phyloP scores from a whole-genome alignment of 306 rosid species.

The Abrus precatorius region DNA sequence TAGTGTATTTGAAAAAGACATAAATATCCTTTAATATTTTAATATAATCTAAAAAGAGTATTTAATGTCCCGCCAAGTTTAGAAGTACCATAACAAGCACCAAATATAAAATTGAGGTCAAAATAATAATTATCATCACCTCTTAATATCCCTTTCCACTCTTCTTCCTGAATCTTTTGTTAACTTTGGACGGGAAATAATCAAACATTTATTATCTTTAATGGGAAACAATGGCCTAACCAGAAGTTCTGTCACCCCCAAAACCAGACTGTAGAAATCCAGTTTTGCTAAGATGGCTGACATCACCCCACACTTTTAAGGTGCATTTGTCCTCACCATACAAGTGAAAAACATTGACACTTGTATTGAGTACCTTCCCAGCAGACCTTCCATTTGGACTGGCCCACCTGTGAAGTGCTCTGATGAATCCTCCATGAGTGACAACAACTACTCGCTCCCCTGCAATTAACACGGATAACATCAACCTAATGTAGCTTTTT shows the following conservation, averaged over 20 bases:
- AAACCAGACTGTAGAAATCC: slow-evolving; percentile 75
- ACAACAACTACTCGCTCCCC: slow-evolving; percentile 79
- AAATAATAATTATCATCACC: no score
- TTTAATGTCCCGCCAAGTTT: no score
- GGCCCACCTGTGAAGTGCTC: slow-evolving; percentile 66
- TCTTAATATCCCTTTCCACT: slow-evolving; percentile 11
- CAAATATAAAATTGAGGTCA: not conserved
- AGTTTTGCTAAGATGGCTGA: slow-evolving; percentile 73
- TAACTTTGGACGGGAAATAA: slow-evolving; percentile 39
- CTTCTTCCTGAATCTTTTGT: slow-evolving; percentile 12
- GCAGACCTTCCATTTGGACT: slow-evolving; percentile 54
- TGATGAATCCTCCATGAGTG: slow-evolving; percentile 81
- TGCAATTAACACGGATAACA: slow-evolving; percentile 49
- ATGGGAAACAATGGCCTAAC: slow-evolving; percentile 62
- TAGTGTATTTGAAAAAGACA: no score
- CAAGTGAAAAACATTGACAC: slow-evolving; percentile 73
- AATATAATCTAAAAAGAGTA: no score
- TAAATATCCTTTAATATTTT: no score
- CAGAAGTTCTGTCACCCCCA: slow-evolving; percentile 86
- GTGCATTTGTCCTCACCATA: slow-evolving; percentile 69
- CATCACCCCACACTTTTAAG: slow-evolving; percentile 79
- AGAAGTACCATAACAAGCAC: no score
- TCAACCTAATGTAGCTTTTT: slow-evolving; percentile 26
- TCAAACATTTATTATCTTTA: slow-evolving; percentile 14
- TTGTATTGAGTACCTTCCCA: slow-evolving; percentile 76